Base-by-base conservation (phyloP, 1,284 basidiomycete species). In the Irpex sp. region DNA sequence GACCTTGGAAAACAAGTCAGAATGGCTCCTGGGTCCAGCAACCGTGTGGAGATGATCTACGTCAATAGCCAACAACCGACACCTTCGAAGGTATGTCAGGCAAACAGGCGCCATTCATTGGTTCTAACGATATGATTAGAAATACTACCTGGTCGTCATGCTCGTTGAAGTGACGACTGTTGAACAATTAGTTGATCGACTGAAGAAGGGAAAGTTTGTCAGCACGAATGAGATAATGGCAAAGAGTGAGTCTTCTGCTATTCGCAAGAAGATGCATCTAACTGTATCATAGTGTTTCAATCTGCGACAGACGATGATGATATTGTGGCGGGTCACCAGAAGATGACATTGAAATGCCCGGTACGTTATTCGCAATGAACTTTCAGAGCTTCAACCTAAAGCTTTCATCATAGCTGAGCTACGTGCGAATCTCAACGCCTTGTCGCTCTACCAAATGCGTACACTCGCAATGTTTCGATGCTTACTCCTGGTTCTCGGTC, bases 381-480 rank as follows among this genome's bases (percentile, higher is more conserved):
- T 48, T n/a, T 8, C 4, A 6, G 58, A 4, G 49, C 47, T 19
- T 2, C 38, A 63, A 61, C 17, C 26, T 58, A 60, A 58, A 31
- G 63, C 55, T 55, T 57, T 62, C 60, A 2, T 62, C 60, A 2
- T 70, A 97, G 91, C 78, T 99, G 63, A 96, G 94, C 59, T 97
- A 94, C 72, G 87, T 91, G 76, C 91, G 96, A 9, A 90, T 99
- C 64, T 81, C 77, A 34, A 91, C 86, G 0, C 97, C 97, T 2
- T 91, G 93, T 72, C 91, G 97, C 15, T 96, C 97, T 0, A 82
- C 80, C 11, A 80, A 84, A 66, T 99, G 97, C 73, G 86, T 92
- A 21, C 97, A 99, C 75, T 80, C 93, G 2, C 94, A 97, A 72
- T 99, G 97, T 76, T 99, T 99, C 74, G 97, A 99, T 75, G 96